Base-by-base conservation (phyloP, 116 monocot genomes). In the Dioscorea cayenensis region DNA sequence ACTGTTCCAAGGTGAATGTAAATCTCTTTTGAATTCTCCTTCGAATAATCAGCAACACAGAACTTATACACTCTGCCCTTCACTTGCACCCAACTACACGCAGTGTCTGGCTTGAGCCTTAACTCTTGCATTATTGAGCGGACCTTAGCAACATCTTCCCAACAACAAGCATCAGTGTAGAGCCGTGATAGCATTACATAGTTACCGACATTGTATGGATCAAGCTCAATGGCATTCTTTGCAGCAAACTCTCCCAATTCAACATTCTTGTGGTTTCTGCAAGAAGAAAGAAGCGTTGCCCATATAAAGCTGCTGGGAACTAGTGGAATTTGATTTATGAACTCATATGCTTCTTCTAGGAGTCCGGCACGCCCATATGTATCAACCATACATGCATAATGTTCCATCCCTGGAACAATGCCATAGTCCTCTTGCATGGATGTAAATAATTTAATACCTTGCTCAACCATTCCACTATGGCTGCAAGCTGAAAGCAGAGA, bases 401-500 rank as follows among this genome's bases (percentile, higher is more conserved):
- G 84, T 3, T 61, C 69, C 69, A 84, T 84, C 17, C 66, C 74
- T 10, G 84, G 84, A 38, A 37, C 49, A 68, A 77, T 68, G 63
- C n/a, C 9, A 64, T 74, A 77, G 28, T 77, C 71, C 27, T 22
- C 51, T 32, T 59, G 67, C 84, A 84, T 80, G 2, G 75, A 84
- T 55, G 58, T 12, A 37, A 71, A 84, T 7, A 80, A 51, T 38
- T 77, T 49, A 8, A 14, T 51, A 16, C 84, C 84, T 71, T 84
- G 71, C 11, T 75, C 62, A 71, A 84, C 75, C 29, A 80, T 71
- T 28, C 84, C 80, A 32, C 80, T 67, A 65, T 84, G 84, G 80
- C 74, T 84, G 59, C 84, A 84, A n/a, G 84, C 80, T 64, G 84
- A 77, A 6, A 84, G 71, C 20, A 84, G 35, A 6, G 84, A 22